phyloP scores from a whole-genome alignment of 139 green algal genomes.

The Zygnema circumcarinatum region DNA sequence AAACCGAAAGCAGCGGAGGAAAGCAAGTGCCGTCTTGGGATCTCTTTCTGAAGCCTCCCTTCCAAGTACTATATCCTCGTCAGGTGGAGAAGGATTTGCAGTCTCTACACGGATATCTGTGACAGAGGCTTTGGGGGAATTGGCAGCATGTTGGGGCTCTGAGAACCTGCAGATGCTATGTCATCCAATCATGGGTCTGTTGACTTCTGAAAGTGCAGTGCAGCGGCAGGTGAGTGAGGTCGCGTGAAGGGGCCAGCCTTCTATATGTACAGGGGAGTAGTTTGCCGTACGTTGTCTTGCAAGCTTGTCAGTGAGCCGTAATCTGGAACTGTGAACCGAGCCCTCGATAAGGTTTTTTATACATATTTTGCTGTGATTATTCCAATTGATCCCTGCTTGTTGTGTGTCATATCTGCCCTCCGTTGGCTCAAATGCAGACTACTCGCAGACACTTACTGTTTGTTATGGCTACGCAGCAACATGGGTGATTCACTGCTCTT shows the following conservation, averaged over 20 bases:
- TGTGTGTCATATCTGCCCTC: no score
- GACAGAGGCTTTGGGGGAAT: slow-evolving; percentile 63
- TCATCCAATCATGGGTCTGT: slow-evolving; percentile 19
- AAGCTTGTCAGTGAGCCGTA: not conserved
- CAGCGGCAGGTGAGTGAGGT: slow-evolving; percentile 28
- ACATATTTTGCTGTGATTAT: not conserved
- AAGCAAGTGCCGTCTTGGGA: not conserved
- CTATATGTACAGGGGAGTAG: not conserved
- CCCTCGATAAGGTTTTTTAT: slow-evolving; percentile 17
- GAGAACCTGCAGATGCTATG: slow-evolving; percentile 26
- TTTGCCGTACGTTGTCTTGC: no score
- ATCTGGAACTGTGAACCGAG: not conserved
- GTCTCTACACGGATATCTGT: slow-evolving; percentile 69
- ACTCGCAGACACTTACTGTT: no score
- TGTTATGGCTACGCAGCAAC: no score
- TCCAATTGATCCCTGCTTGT: no score
- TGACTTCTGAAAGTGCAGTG: slow-evolving; percentile 12
- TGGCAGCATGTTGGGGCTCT: slow-evolving; percentile 37
- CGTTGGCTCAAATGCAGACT: no score
- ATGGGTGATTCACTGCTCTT: no score
- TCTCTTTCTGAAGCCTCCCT: not conserved
- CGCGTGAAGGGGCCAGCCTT: not conserved
- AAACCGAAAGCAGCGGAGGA: not conserved
- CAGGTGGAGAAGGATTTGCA: slow-evolving; percentile 16
- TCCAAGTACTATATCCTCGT: not conserved